Base-by-base conservation (phyloP, 2,329 filamentous ascomycete genomes). In the Parasarocladium wereldwijsianum region DNA sequence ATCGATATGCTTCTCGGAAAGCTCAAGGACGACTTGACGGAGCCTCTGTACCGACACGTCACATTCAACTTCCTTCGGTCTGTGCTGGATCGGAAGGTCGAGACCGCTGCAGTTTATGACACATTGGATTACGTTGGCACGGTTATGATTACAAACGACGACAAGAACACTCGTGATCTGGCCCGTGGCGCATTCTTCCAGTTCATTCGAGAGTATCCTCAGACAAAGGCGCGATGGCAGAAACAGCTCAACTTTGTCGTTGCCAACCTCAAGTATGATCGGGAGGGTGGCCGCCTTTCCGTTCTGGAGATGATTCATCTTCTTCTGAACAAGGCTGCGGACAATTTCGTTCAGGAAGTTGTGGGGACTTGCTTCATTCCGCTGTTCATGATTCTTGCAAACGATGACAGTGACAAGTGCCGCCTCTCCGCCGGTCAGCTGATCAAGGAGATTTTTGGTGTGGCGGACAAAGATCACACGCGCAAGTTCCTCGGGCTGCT, bases 141-240 rank as follows among this genome's bases (percentile, higher is more conserved):
- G 4, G 79, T 94, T 50, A 96, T 96, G 86, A 80, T 98, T 33
- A 93, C 81, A 25, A 96, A 96, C 47, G 83, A 93, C 38, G 86
- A 92, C 41, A 79, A 80, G 41, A 76, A 80, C 39, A 87, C 87
- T 3, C 72, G 90, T 31, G 84, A 94, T 49, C 63, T 93, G 21
- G 86, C 87, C 10, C 70, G 90, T 33, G 84, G 84, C 13, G 79
- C 84, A 10, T 98, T 92, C 53, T 79, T 93, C 51, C 84, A 94
- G 41, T 98, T 98, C 56, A 60, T 98, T 33, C 73, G 86, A 40
- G 85, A 94, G 32, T 98, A 94, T 46, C 87, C 90, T 0, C 90
- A 96, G 50, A 84, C 80, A 44, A 86, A 85, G 52, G 80, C 75
- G 38, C 70, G 90, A 10, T 92, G 90, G 76, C 68, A 71, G 22